These are phyloP conservation scores for Trametes pubescens DNA, from an alignment of 1,284 basidiomycete genomes.

Conservation along the genomic window DNA sequence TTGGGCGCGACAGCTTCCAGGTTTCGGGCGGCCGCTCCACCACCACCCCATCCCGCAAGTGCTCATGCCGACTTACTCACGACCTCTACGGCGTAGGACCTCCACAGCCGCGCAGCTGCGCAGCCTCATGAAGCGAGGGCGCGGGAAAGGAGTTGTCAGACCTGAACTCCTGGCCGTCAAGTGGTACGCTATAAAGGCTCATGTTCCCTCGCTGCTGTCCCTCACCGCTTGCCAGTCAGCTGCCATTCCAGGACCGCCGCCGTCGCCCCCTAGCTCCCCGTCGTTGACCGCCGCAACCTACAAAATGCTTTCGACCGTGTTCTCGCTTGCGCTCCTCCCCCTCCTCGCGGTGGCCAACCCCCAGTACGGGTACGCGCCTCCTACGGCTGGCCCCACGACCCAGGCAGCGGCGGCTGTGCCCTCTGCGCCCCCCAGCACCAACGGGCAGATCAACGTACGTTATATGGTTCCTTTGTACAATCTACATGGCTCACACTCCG, in stretches of 20 bases:
- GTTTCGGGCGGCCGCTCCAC: constrained; percentile 22
- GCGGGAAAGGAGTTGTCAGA: constrained; percentile 15
- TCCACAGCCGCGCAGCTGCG: constrained; percentile 31
- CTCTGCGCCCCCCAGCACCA: constrained; percentile 52
- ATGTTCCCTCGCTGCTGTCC: constrained; percentile 29
- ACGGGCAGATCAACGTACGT: constrained; percentile 55
- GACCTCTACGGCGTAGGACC: constrained; percentile 20
- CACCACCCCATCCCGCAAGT: constrained; percentile 19
- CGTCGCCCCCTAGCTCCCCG: constrained; percentile 10
- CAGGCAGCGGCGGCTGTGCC: constrained; percentile 44
- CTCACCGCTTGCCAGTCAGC: constrained; percentile 27
- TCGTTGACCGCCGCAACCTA: constrained; percentile 9
- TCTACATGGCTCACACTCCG: constrained; percentile 1
- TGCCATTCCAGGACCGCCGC: constrained; percentile 28
- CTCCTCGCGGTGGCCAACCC: constrained; percentile 47
- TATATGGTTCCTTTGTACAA: background rate
- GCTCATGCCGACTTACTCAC: constrained; percentile 28
- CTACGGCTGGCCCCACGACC: constrained; percentile 36
- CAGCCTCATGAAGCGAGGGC: constrained; percentile 22
- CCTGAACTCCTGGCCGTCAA: constrained; percentile 11
- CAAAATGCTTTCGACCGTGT: constrained; percentile 37
- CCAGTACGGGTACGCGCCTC: constrained; percentile 49
- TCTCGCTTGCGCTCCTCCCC: constrained; percentile 42
- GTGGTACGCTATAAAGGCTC: constrained; percentile 27
- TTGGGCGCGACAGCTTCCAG: constrained; percentile 22